Percentiles rank a stretch among this genome's conserved stretches.
Conservation (phyloP, 2,329 filamentous ascomycete species). For the Xylogone sp. region DNA sequence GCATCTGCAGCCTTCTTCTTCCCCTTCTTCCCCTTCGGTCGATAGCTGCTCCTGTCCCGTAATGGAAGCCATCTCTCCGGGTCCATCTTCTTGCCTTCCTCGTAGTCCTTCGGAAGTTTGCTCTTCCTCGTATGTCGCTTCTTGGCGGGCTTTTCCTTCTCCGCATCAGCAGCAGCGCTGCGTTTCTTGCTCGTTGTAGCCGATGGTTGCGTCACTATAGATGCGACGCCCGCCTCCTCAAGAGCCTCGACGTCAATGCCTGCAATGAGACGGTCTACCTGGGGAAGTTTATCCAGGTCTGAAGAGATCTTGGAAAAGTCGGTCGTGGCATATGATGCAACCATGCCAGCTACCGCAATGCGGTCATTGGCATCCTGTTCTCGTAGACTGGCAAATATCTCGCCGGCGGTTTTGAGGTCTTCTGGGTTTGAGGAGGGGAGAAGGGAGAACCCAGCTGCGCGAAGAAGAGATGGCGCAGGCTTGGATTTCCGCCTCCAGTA, state of each 20-base stretch:
- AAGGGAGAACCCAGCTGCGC: slow-evolving; percentile 78
- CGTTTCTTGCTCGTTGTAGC: slow-evolving; percentile 44
- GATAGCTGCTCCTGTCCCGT: slow-evolving; percentile 81
- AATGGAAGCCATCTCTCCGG: slow-evolving; percentile 92
- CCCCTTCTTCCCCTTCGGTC: slow-evolving; percentile 88
- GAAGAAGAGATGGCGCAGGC: slow-evolving; percentile 62
- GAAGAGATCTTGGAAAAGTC: slow-evolving; percentile 53
- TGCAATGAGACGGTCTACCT: slow-evolving; percentile 57
- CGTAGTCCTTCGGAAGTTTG: slow-evolving; percentile 69
- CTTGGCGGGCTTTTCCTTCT: slow-evolving; percentile 43
- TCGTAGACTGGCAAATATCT: slow-evolving; percentile 75
- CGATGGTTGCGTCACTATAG: slow-evolving; percentile 37
- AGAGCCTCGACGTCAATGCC: slow-evolving; percentile 60
- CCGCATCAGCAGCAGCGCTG: slow-evolving; percentile 29
- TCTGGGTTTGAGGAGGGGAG: slow-evolving; percentile 68
- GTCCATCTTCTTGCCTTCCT: slow-evolving; percentile 76
- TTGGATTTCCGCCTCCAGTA: slow-evolving; percentile 71
- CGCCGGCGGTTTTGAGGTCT: slow-evolving; percentile 66
- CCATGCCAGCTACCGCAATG: slow-evolving; percentile 74
- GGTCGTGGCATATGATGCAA: slow-evolving; percentile 71
- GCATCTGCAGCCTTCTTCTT: slow-evolving; percentile 75
- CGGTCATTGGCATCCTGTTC: slow-evolving; percentile 62
- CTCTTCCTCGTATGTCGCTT: slow-evolving; percentile 55
- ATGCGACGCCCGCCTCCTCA: slow-evolving; percentile 61
- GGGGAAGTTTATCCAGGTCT: slow-evolving; percentile 54